Conservation (phyloP, 371 early-diverging fungal genomes). For the Mortierella polycephala region DNA sequence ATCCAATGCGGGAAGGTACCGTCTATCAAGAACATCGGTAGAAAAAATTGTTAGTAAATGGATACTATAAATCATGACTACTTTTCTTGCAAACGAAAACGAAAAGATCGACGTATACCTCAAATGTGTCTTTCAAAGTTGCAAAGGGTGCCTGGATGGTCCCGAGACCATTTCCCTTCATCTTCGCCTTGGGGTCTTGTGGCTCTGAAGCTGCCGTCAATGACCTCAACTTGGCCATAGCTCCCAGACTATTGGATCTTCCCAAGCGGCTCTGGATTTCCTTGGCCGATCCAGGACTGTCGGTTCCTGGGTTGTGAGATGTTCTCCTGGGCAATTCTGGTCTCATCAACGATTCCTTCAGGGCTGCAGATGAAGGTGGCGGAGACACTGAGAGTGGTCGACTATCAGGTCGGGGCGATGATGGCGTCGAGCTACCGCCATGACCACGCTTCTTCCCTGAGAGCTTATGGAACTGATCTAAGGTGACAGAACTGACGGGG, state of each 20-base stretch:
- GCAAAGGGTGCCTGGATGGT: slow-evolving; percentile 86
- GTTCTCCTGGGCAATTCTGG: slow-evolving; percentile 23
- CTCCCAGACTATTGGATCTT: slow-evolving; percentile 66
- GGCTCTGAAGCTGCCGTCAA: slow-evolving; percentile 38
- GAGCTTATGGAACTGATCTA: slow-evolving; percentile 78
- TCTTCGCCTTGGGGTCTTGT: slow-evolving; percentile 49
- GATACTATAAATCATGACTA: neutral
- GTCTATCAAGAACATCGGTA: slow-evolving; percentile 45
- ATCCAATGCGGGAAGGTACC: slow-evolving; percentile 84
- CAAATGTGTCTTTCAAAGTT: slow-evolving; percentile 82
- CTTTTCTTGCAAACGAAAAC: neutral
- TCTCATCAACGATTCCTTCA: slow-evolving; percentile 2
- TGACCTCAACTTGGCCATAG: slow-evolving; percentile 55
- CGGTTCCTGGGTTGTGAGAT: slow-evolving; percentile 17
- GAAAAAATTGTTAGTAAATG: slow-evolving; percentile 4
- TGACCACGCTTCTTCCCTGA: slow-evolving; percentile 20
- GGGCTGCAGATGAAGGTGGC: slow-evolving; percentile 1
- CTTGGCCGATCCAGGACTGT: slow-evolving; percentile 5
- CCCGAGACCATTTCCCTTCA: slow-evolving; percentile 76
- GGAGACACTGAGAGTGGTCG: slow-evolving; percentile 7
- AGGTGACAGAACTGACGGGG: slow-evolving; percentile 78
- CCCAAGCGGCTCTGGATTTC: slow-evolving; percentile 46
- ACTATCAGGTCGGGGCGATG: slow-evolving; percentile 26
- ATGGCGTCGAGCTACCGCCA: slow-evolving; percentile 15
- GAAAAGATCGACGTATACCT: slow-evolving; percentile 55